Evolutionary conservation across 1,139 yeast species (phyloP).

Genomic region (Hemisphaericaspora xylanilytica): DNA sequence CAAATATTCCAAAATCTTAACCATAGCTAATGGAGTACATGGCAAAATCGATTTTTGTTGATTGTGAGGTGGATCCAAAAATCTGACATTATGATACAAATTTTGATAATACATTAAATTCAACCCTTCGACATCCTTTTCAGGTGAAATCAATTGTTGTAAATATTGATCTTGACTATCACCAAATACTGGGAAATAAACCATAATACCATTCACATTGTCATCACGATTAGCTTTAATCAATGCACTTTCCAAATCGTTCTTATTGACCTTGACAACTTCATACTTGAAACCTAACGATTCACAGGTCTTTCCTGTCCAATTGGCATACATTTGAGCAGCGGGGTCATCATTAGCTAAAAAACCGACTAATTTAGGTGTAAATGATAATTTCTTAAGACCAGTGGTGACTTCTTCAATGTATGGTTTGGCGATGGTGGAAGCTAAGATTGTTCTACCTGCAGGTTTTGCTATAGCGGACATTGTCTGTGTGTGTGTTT

Average conservation of each 20-base stretch:
- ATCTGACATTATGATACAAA: conserved; percentile 89
- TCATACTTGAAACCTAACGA: conserved; percentile 84
- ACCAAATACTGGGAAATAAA: conserved; percentile 97
- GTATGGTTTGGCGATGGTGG: conserved; percentile 80
- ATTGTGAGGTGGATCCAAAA: conserved; percentile 62
- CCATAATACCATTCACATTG: conserved; percentile 86
- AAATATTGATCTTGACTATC: conserved; percentile 92
- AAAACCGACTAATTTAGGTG: conserved; percentile 84
- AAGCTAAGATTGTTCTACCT: conserved; percentile 83
- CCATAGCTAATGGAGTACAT: conserved; percentile 94
- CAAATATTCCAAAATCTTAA: conserved; percentile 85
- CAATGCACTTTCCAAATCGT: conserved; percentile 79
- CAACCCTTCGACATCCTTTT: conserved; percentile 94
- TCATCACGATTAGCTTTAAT: conserved; percentile 79
- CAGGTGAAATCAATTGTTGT: conserved; percentile 83
- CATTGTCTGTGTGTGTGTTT: neutral
- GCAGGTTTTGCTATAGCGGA: conserved; percentile 34
- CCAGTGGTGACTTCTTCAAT: conserved; percentile 66
- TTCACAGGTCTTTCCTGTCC: conserved; percentile 92
- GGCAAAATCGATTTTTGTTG: conserved; percentile 86
- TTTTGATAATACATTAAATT: conserved; percentile 89
- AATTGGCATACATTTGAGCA: conserved; percentile 88
- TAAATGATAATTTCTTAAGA: conserved; percentile 48
- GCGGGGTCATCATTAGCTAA: conserved; percentile 94
- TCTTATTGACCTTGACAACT: conserved; percentile 69